phyloP scores from a whole-genome alignment of 495 filamentous ascomycete species.

The Evansstolkia leycettana region DNA sequence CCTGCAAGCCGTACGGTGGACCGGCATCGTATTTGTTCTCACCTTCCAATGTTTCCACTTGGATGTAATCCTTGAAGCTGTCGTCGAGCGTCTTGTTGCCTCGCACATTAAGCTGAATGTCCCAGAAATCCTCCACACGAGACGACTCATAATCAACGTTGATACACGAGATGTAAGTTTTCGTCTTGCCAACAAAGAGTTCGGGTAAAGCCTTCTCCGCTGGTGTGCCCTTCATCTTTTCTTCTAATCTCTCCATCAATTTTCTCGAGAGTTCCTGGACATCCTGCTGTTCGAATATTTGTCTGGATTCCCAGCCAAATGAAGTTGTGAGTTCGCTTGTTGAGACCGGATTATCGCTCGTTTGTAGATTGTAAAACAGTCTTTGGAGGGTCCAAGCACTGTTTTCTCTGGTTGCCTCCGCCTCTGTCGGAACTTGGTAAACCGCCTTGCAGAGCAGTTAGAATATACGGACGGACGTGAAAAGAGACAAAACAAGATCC shows the following conservation, averaged over 20 bases:
- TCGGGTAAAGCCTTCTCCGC: conserved; percentile 85
- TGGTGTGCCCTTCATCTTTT: conserved; percentile 93
- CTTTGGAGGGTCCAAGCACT: conserved; percentile 91
- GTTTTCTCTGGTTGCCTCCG: conserved; percentile 67
- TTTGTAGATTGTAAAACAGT: conserved; percentile 90
- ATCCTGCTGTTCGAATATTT: conserved; percentile 99
- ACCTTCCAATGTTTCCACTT: conserved; percentile 91
- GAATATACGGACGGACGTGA: neutral
- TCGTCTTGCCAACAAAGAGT: conserved; percentile 91
- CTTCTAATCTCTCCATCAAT: conserved; percentile 90
- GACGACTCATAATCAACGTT: conserved; percentile 96
- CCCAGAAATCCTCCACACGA: conserved; percentile 94
- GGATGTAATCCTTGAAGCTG: conserved; percentile 91
- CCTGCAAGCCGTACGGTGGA: conserved; percentile 80
- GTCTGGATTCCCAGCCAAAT: conserved; percentile 95
- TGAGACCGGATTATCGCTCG: conserved; percentile 63
- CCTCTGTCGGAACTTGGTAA: conserved; percentile 85
- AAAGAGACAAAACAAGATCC: conserved; percentile 6
- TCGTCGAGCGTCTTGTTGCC: conserved; percentile 87
- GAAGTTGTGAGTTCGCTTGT: conserved; percentile 89
- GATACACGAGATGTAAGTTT: conserved; percentile 97
- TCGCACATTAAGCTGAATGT: conserved; percentile 92
- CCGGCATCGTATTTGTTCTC: conserved; percentile 96
- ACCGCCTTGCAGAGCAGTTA: conserved; percentile 53
- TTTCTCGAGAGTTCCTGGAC: conserved; percentile 95